These are phyloP conservation scores for Russula sp. DNA, from an alignment of 768 basidiomycete genomes.

Conservation along the genomic window DNA sequence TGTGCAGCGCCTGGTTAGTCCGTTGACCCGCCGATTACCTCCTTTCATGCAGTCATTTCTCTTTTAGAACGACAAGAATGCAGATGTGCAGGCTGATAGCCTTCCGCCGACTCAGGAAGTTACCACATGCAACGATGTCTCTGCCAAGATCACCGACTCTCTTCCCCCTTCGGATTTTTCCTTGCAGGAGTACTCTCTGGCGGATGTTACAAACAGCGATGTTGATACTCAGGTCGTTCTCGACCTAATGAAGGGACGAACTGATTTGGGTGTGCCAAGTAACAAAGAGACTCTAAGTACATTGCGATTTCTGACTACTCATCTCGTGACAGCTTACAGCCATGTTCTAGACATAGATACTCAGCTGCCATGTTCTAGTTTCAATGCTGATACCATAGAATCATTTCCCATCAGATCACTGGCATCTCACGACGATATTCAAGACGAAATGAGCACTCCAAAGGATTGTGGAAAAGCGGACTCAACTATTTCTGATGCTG, in stretches of 20 bases:
- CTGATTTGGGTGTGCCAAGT: constrained; percentile 15
- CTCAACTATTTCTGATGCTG: constrained; percentile 30
- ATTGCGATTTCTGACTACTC: constrained; percentile 3
- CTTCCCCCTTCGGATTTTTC: constrained; percentile 22
- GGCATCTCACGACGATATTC: not conserved
- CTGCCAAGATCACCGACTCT: not conserved
- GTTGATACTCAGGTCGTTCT: constrained; percentile 37
- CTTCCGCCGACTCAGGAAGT: constrained; percentile 24
- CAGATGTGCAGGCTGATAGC: not conserved
- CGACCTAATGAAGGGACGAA: constrained; percentile 25
- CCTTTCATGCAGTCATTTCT: not conserved
- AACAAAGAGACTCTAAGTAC: constrained; percentile 47
- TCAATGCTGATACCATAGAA: constrained; percentile 29
- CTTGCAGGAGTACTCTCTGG: constrained; percentile 4
- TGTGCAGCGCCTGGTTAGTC: constrained; percentile 13
- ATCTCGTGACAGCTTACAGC: not conserved
- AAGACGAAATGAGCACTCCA: not conserved
- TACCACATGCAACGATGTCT: not conserved
- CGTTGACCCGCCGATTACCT: not conserved
- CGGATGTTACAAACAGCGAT: constrained; percentile 18
- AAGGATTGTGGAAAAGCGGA: constrained; percentile 17
- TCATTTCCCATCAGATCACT: constrained; percentile 30
- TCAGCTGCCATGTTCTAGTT: constrained; percentile 19
- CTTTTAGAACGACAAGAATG: constrained; percentile 6
- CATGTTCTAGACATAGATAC: constrained; percentile 29